Percentiles rank a stretch among this genome's conserved stretches.
Evolutionary conservation across 2,329 filamentous ascomycete genomes (phyloP).

Genomic region (Stromatinia cepivora): DNA sequence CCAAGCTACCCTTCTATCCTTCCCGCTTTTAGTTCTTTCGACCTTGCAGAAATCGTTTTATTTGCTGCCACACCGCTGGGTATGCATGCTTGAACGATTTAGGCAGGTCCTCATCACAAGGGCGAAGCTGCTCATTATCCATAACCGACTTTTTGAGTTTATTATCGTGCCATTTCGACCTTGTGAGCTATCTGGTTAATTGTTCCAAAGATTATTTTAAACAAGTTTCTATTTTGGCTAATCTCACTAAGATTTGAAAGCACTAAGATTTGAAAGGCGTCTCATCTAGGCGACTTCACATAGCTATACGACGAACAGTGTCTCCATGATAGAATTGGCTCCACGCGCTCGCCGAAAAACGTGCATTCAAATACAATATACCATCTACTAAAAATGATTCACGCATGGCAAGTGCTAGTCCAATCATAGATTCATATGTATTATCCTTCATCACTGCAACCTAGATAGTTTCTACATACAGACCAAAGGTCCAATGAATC

Average conservation of each 20-base stretch:
- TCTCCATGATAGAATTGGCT: neutral
- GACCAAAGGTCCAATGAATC: neutral
- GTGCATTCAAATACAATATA: neutral
- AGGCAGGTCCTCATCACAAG: slow-evolving; percentile 3
- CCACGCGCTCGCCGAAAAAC: neutral
- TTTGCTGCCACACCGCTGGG: slow-evolving; percentile 13
- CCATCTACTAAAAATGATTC: neutral
- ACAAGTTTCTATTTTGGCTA: neutral
- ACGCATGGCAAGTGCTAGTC: neutral
- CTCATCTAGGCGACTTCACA: slow-evolving; percentile 3
- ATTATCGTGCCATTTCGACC: neutral
- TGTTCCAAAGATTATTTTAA: neutral
- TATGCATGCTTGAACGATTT: slow-evolving; percentile 2
- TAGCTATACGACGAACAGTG: neutral
- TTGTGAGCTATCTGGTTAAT: neutral
- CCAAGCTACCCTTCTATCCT: slow-evolving; percentile 7
- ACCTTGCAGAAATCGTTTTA: slow-evolving; percentile 4
- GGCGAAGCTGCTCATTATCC: neutral
- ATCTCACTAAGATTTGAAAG: neutral
- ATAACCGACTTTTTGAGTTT: neutral
- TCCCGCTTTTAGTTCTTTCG: slow-evolving; percentile 1
- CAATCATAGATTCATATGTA: neutral
- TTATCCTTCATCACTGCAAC: neutral
- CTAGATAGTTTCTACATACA: slow-evolving; percentile 2
- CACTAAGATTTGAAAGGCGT: neutral